These are phyloP conservation scores for Aspergillus luchuensis DNA, from an alignment of 2,329 filamentous ascomycete genomes.

Conservation along the genomic window DNA sequence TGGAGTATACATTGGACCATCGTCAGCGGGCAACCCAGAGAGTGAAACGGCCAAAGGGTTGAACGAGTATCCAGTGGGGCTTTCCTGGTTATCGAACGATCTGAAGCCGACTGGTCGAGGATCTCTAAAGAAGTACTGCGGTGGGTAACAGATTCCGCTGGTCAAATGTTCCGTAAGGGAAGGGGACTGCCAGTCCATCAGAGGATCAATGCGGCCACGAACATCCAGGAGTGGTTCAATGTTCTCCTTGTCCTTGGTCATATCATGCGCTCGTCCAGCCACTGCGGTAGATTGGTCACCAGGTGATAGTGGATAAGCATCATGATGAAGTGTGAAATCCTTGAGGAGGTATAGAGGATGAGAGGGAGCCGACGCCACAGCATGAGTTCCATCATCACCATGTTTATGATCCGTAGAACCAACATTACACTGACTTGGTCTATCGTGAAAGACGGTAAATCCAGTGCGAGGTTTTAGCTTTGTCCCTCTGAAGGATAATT, in stretches of 20 bases:
- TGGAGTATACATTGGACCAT: slow-evolving; percentile 26
- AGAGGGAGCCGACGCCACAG: slow-evolving; percentile 21
- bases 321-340: slow-evolving; percentile 11
- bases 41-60: slow-evolving; percentile 39
- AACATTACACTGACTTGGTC: slow-evolving; percentile 14
- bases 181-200: slow-evolving; percentile 30
- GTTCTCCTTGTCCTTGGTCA: slow-evolving; percentile 38
- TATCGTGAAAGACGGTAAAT: slow-evolving; percentile 44
- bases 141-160: slow-evolving; percentile 24
- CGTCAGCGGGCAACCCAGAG: slow-evolving; percentile 22
- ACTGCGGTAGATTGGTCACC: slow-evolving; percentile 16
- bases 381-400: slow-evolving; percentile 4
- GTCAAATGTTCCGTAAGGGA: slow-evolving; percentile 20
- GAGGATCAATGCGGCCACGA: slow-evolving; percentile 28
- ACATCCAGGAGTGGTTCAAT: slow-evolving; percentile 38
- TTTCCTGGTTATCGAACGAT: slow-evolving; percentile 28
- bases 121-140: slow-evolving; percentile 32
- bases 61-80: slow-evolving; percentile 30
- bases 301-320: slow-evolving; percentile 20
- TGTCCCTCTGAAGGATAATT: slow-evolving; percentile 33
- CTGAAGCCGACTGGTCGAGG: slow-evolving; percentile 24
- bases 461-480: slow-evolving; percentile 32
- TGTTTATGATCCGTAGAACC: slow-evolving; percentile 14
- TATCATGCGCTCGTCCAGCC: slow-evolving; percentile 14
- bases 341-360: slow-evolving; percentile 26